A percentile compares a stretch with the other conserved stretches of the same genome.
Evolutionary conservation across 495 filamentous ascomycete species (phyloP).

Genomic region (Sordaria brevicollis): DNA sequence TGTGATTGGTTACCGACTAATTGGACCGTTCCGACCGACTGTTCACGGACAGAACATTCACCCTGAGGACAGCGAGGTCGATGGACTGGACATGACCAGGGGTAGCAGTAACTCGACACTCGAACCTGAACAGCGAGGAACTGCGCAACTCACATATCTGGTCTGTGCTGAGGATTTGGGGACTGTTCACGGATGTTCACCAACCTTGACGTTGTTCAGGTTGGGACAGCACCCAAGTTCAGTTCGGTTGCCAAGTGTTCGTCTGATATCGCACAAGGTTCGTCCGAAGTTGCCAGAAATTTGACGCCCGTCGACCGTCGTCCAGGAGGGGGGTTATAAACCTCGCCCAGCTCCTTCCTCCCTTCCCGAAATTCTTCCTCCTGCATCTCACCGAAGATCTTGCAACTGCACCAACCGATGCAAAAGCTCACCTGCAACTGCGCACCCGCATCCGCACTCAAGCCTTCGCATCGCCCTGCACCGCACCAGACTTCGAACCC

Average conservation of each 20-base stretch:
- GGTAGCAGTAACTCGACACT: no score
- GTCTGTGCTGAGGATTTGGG: no score
- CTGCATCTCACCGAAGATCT: not conserved
- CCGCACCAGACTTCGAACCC: not conserved
- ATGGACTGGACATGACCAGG: no score
- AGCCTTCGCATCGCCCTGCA: not conserved
- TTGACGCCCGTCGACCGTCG: not conserved
- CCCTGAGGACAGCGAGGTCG: no score
- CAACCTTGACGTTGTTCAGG: not conserved
- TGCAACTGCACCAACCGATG: not conserved
- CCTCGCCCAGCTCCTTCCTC: not conserved
- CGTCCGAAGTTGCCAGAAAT: not conserved
- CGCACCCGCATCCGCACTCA: not conserved
- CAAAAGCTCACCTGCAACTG: not conserved
- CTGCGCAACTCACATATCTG: no score
- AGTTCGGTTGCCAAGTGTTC: not conserved
- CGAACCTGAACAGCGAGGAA: no score
- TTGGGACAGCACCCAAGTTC: not conserved
- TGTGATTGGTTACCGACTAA: no score
- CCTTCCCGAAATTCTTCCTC: not conserved
- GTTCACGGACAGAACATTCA: no score
- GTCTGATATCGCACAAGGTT: not conserved
- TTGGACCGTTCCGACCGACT: no score
- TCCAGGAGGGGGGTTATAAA: not conserved
- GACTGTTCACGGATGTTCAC: not conserved